These are phyloP conservation scores for Pythium pyrilobum DNA, from an alignment of 352 stramenopile species.

Conservation along the genomic window DNA sequence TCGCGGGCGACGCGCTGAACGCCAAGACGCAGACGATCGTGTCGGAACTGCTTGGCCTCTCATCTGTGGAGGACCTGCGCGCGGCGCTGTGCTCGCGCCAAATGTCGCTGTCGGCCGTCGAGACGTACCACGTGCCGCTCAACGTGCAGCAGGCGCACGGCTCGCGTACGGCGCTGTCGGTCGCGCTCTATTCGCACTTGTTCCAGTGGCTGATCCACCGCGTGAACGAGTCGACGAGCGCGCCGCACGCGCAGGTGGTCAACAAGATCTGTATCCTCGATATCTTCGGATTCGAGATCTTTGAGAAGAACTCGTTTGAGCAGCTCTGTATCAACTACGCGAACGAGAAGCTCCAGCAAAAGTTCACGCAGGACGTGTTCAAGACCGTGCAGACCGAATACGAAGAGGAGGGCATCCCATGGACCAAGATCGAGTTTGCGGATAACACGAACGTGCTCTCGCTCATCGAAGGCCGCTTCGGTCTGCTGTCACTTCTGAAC, in stretches of 20 bases:
- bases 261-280: constrained; percentile 92
- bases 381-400: constrained; percentile 95
- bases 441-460: constrained; percentile 91
- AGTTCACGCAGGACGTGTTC: constrained; percentile 94
- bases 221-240: constrained; percentile 76
- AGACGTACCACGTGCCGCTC: constrained; percentile 84
- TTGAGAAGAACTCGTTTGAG: constrained; percentile 95
- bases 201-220: constrained; percentile 96
- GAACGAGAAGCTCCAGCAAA: constrained; percentile 91
- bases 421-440: constrained; percentile 88
- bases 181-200: constrained; percentile 92
- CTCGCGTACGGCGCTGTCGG: constrained; percentile 67
- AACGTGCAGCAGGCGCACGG: constrained; percentile 74
- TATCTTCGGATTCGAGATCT: constrained; percentile 98
- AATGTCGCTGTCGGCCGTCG: constrained; percentile 72
- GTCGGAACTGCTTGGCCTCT: constrained; percentile 60
- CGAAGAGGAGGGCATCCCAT: constrained; percentile 92
- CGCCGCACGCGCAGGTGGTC: constrained; percentile 36
- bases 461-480: constrained; percentile 82
- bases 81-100: constrained; percentile 70
- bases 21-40: constrained; percentile 40
- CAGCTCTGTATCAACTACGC: constrained; percentile 93
- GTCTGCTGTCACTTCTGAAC: constrained; percentile 92
- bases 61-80: constrained; percentile 49
- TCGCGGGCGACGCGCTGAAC: constrained; percentile 50